Evolutionary conservation across 1,139 yeast genomes (phyloP).

Genomic region (Lodderomyces parapsilosis): DNA sequence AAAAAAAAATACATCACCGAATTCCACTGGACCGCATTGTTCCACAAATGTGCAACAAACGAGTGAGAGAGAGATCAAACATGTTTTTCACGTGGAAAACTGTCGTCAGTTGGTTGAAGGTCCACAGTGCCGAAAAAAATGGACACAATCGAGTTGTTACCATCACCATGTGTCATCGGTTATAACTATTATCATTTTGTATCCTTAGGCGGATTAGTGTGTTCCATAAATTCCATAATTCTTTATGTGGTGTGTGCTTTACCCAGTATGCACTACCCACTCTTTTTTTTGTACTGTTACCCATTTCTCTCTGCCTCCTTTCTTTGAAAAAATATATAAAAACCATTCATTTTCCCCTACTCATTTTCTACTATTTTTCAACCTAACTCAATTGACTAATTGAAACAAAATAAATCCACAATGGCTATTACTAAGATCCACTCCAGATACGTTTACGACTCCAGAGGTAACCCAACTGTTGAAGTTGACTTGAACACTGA

Average conservation of each 20-base stretch:
- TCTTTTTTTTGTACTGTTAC: too few species aligned
- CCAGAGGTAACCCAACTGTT: conserved; percentile 98
- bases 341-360: too few species aligned
- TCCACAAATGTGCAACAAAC: conserved; percentile 1
- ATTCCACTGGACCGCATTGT: background rate
- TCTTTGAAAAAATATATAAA: too few species aligned
- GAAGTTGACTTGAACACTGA: conserved; percentile 90
- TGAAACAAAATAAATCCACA: too few species aligned
- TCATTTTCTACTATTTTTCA: too few species aligned
- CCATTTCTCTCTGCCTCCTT: too few species aligned
- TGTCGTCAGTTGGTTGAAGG: background rate
- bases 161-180: background rate
- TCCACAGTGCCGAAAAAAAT: background rate
- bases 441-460: conserved; percentile 94
- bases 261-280: background rate
- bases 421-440: conserved; percentile 58
- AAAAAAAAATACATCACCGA: background rate
- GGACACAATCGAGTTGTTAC: too few species aligned
- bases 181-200: background rate
- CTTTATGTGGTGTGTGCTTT: background rate
- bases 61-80: background rate
- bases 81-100: background rate
- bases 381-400: conserved; percentile 1
- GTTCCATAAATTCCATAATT: background rate
- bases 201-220: background rate